A percentile compares a stretch with the other conserved stretches of the same genome.
phyloP scores from a whole-genome alignment of 2,329 filamentous ascomycete species.

The Beauveria asiatica region DNA sequence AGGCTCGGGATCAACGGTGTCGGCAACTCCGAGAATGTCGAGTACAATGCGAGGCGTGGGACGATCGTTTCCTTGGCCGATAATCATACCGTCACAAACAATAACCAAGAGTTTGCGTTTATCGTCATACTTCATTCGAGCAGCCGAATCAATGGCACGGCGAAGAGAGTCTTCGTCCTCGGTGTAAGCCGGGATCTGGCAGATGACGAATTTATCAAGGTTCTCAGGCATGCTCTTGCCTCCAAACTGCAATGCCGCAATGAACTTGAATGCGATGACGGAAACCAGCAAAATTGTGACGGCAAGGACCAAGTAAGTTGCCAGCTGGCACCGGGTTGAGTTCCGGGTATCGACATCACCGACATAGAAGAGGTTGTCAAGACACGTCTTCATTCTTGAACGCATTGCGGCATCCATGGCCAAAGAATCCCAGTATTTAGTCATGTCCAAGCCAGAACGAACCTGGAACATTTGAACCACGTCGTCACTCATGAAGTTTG shows the following conservation, averaged over 20 bases:
- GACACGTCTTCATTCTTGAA: constrained; percentile 65
- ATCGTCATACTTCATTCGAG: constrained; percentile 93
- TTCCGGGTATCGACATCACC: constrained; percentile 87
- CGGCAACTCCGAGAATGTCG: constrained; percentile 91
- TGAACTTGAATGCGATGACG: constrained; percentile 91
- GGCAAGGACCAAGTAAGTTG: constrained; percentile 79
- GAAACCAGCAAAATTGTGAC: constrained; percentile 72
- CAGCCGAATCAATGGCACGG: constrained; percentile 92
- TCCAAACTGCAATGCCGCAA: constrained; percentile 90
- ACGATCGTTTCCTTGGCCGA: constrained; percentile 94
- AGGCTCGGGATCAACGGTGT: constrained; percentile 88
- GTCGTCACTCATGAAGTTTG: constrained; percentile 71
- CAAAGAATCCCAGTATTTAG: constrained; percentile 72
- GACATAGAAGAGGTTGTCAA: constrained; percentile 92
- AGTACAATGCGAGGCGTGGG: constrained; percentile 93
- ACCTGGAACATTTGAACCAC: constrained; percentile 72
- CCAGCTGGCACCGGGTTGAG: constrained; percentile 76
- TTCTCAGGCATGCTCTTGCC: constrained; percentile 89
- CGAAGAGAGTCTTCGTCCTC: constrained; percentile 97
- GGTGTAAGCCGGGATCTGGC: constrained; percentile 94
- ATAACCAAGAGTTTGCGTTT: constrained; percentile 93
- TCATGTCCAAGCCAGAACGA: constrained; percentile 69
- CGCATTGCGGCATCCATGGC: constrained; percentile 48
- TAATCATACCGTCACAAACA: constrained; percentile 98
- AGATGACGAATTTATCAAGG: constrained; percentile 96